Evolutionary conservation across 2,329 filamentous ascomycete genomes (phyloP).

Genomic region (Phialemonium atrogriseum): DNA sequence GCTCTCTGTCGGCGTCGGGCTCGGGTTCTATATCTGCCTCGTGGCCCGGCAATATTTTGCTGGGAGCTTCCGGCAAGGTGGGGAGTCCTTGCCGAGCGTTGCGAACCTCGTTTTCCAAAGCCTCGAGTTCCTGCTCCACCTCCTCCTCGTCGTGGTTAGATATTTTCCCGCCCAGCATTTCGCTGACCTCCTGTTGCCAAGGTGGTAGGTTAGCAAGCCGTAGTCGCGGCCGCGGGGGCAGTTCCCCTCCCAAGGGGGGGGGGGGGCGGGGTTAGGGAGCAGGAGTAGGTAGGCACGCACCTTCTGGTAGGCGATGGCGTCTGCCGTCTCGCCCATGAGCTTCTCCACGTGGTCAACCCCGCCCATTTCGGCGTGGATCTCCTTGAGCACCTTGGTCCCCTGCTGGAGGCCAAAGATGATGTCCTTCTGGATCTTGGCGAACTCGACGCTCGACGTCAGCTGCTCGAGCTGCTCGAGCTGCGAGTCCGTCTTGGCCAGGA

Average conservation of each 20-base stretch:
- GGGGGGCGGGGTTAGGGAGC: too few species aligned
- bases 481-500: conserved; percentile 80
- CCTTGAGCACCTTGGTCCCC: conserved; percentile 78
- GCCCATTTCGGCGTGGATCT: conserved; percentile 94
- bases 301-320: conserved; percentile 85
- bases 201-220: too few species aligned
- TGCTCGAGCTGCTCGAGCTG: conserved; percentile 93
- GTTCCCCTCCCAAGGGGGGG: too few species aligned
- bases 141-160: conserved; percentile 95
- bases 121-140: conserved; percentile 89
- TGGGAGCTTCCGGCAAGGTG: too few species aligned
- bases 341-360: conserved; percentile 91
- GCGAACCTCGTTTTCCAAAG: conserved; percentile 57
- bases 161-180: conserved; percentile 81
- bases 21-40: conserved; percentile 14
- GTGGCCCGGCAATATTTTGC: too few species aligned
- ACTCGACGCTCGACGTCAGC: conserved; percentile 83
- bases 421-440: conserved; percentile 94
- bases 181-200: conserved; percentile 86
- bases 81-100: too few species aligned
- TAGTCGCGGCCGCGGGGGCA: too few species aligned
- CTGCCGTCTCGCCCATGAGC: conserved; percentile 85
- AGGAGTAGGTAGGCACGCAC: conserved; percentile 33
- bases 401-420: conserved; percentile 88
- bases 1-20: conserved; percentile 4